These are phyloP conservation scores for Barnettozyma pratensis DNA, from an alignment of 805 yeast genomes.

Conservation along the genomic window DNA sequence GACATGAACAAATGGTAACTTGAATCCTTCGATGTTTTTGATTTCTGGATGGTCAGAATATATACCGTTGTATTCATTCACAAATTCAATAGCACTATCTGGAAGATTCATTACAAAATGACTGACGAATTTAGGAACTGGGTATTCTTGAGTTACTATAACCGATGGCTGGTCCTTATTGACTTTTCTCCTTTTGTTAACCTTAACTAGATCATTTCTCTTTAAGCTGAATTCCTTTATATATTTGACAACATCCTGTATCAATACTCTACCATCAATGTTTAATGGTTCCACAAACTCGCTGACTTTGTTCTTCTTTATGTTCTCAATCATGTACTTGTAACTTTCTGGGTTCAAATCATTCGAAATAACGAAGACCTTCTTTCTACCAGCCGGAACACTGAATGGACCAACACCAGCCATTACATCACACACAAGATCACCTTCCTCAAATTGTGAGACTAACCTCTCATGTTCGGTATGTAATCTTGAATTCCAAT, in stretches of 20 bases:
- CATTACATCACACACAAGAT: conserved; percentile 89
- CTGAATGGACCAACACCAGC: conserved; percentile 99
- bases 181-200: conserved; percentile 34
- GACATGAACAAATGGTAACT: conserved; percentile 73
- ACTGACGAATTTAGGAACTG: conserved; percentile 49
- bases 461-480: conserved; percentile 90
- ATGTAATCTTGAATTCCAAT: conserved; percentile 94
- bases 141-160: conserved; percentile 16
- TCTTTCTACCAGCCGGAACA: conserved; percentile 88
- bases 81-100: conserved; percentile 81
- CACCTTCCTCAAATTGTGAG: conserved; percentile 49
- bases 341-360: conserved; percentile 89
- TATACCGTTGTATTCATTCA: conserved; percentile 73
- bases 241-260: conserved; percentile 50
- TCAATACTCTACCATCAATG: conserved; percentile 80
- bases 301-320: conserved; percentile 55
- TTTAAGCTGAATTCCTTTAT: conserved; percentile 41
- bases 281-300: conserved; percentile 59
- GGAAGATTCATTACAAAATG: conserved; percentile 96
- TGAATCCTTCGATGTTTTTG: conserved; percentile 39
- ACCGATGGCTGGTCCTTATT: conserved; percentile 19
- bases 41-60: conserved; percentile 41
- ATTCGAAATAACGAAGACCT: conserved; percentile 78
- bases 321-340: conserved; percentile 63
- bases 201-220: conserved; percentile 31